Evolutionary conservation across 177 flowering plant species (phyloP), one percentile per base, ranked within the genome.

Genomic region (Vitis hybrid): DNA sequence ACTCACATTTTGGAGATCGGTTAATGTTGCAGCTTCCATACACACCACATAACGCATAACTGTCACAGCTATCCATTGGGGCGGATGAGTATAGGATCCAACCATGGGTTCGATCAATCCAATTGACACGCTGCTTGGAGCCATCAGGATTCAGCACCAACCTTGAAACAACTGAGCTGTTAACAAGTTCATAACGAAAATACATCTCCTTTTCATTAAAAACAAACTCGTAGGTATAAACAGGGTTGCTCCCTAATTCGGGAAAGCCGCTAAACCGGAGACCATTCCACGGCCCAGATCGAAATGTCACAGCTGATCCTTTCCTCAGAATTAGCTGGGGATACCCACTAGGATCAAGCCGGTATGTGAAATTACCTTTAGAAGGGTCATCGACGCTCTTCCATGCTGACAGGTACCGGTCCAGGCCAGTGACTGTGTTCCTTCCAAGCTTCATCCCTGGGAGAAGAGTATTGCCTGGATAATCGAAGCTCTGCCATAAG

Each of bases 101-200:
- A 12, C 59, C 57, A 2, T 51, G 51, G 45, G 16, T 76, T 2
- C 22, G 29, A 51, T 74, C 51, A 19, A 55, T 66, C 85, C 80
- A 79, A 2, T n/a, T 62, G 14, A 51, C 20, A 0, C 77, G 72
- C 18, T 77, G 52, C 3, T 51, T 20, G 20, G 9, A 8, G 2
- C 84, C 79, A 9, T 15, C 13, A 1, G 14, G 63, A 39, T 15
- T 62, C 60, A 79, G 1, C 10, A 52, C 33, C 19, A 70, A 3
- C 66, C 77, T 72, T 2, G 79, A 51, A 13, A 70, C 2, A 19
- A 60, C 3, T 4, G 79, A 60, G 60, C 49, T 56, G 29, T 57
- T 60, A 22, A 9, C 60, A 9, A 51, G 33, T 14, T 70, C 51
- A 14, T 12, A 53, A 15, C 56, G n/a, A 53, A 14, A 53, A 15